Base-by-base conservation (phyloP, 495 filamentous ascomycete genomes). In the Penicillium parvum region DNA sequence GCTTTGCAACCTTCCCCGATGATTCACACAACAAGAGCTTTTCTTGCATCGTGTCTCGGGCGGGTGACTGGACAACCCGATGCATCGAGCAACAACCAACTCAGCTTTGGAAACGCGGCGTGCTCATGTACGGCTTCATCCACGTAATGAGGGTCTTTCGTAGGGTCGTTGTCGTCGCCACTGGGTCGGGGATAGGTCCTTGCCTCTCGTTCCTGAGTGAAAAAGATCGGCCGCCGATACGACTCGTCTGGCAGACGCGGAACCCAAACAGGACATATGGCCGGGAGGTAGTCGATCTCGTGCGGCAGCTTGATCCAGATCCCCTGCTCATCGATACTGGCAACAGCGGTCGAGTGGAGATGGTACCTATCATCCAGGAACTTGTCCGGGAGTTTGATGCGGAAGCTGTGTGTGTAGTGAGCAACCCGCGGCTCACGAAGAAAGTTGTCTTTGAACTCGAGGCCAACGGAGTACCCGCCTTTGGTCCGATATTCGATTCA, bases 151-250 rank as follows among this genome's bases (percentile, higher is more conserved):
- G 65, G 15, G 57, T 88, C 1, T 90, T 88, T 67, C 48, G 57
- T 10, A 70, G 69, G 7, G 68, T 84, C 40, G 71, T 90, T 20
- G 59, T 88, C 35, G 78, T 90, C 11, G 76, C 81, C 4, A 90
- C 85, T 0, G 85, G 85, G 18, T 85, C 81, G 14, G 85, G 85
- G 18, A 88, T 88, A 42, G 84, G 84, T 1, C 84, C 60, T 1
- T 58, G 57, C 34, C 54, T 63, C 2, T 60, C 60, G 0, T 70
- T 66, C 43, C 48, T 72, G 0, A 53, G 43, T 37, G 62, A 52
- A 33, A 40, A 40, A 7, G 43, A 66, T 12, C 63, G 61, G 1
- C 51, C 69, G 9, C 58, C 63, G 1, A 60, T 69, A 46, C 68
- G 75, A 12, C 58, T 79, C 3, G 57, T 79, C 28, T 79, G 76